These are phyloP conservation scores for Pseudocercospora vitis DNA, from an alignment of 2,329 filamentous ascomycete species.

Conservation along the genomic window DNA sequence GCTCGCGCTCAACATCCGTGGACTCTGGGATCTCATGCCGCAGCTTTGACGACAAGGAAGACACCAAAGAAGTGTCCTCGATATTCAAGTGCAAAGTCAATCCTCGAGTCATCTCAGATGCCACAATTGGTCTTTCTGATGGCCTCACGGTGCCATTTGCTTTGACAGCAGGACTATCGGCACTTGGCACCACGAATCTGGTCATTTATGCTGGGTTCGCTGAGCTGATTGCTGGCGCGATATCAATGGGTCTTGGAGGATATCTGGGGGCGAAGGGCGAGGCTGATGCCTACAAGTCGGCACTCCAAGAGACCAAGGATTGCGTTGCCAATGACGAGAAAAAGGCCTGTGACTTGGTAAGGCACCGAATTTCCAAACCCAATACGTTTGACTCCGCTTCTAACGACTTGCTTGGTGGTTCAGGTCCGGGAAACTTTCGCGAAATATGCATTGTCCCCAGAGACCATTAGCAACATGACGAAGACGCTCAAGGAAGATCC, in stretches of 20 bases:
- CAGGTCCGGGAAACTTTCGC: slow-evolving; percentile 43
- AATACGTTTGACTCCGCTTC: too few species aligned
- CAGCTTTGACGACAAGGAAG: slow-evolving; percentile 7
- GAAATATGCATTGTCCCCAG: slow-evolving; percentile 43
- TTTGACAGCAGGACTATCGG: slow-evolving; percentile 44
- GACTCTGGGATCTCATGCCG: slow-evolving; percentile 3
- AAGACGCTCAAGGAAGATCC: slow-evolving; percentile 21
- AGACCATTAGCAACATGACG: slow-evolving; percentile 29
- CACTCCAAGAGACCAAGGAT: slow-evolving; percentile 45
- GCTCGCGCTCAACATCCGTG: slow-evolving; percentile 8
- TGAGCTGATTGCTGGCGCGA: slow-evolving; percentile 43
- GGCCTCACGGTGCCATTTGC: slow-evolving; percentile 48
- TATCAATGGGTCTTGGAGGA: slow-evolving; percentile 46
- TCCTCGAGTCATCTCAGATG: slow-evolving; percentile 48
- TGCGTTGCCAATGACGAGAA: slow-evolving; percentile 42
- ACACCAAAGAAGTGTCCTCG: neutral
- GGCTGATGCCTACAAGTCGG: slow-evolving; percentile 50
- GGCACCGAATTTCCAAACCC: too few species aligned
- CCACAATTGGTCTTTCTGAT: slow-evolving; percentile 45
- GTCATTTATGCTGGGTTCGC: slow-evolving; percentile 46
- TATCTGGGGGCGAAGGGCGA: slow-evolving; percentile 52
- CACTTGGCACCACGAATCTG: slow-evolving; percentile 41
- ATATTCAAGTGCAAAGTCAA: slow-evolving; percentile 25
- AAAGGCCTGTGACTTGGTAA: slow-evolving; percentile 40
- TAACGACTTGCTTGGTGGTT: neutral